Percentiles rank a stretch among this genome's conserved stretches.
Conservation (phyloP, 2,329 filamentous ascomycete genomes). For the Nothophoma quercina region DNA sequence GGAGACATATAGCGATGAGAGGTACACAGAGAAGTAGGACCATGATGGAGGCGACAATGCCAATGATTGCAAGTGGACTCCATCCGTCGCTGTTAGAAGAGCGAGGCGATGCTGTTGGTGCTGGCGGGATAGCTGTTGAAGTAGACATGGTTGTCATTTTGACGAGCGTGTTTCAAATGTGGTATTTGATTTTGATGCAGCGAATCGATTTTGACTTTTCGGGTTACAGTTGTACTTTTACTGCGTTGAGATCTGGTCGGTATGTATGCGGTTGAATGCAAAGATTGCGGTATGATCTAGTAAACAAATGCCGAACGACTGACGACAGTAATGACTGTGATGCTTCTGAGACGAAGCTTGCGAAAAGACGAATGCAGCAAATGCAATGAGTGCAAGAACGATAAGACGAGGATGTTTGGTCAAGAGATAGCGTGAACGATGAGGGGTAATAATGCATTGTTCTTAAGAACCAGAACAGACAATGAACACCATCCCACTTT, state of each 20-base stretch:
- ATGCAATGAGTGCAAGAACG: neutral
- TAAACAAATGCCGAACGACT: neutral
- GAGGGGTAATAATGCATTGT: conserved; percentile 11
- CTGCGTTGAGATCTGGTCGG: neutral
- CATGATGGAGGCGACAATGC: conserved; percentile 32
- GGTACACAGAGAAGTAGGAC: conserved; percentile 29
- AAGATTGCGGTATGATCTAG: neutral
- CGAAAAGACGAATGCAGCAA: neutral
- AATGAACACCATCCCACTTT: conserved; percentile 9
- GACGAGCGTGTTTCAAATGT: neutral
- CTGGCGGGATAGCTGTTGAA: conserved; percentile 14
- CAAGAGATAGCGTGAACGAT: conserved; percentile 8
- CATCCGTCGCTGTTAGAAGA: conserved; percentile 23
- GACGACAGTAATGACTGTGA: conserved; percentile 12
- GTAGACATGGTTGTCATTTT: neutral
- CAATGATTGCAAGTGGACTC: conserved; percentile 30
- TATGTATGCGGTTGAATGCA: neutral
- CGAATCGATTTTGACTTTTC: neutral
- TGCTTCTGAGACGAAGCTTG: neutral
- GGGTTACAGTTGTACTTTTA: neutral
- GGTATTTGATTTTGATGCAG: neutral
- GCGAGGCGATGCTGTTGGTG: conserved; percentile 18
- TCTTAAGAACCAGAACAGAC: neutral
- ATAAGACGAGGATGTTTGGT: conserved; percentile 6
- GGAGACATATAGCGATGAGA: conserved; percentile 27